A percentile compares a stretch with the other conserved stretches of the same genome.
Evolutionary conservation across 306 rosid genomes (phyloP).

Genomic region (Medicago arabica): DNA sequence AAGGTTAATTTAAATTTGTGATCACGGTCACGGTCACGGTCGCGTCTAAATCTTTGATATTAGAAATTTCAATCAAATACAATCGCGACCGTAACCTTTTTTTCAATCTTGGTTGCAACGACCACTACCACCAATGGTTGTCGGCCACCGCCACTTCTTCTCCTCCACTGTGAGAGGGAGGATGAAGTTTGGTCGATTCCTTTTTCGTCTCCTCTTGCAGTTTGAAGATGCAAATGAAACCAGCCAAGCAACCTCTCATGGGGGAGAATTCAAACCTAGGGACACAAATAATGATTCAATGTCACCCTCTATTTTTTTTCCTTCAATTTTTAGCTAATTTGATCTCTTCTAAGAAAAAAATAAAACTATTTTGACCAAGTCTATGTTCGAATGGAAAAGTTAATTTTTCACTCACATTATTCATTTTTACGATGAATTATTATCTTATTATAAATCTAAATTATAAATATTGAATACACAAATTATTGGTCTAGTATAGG

Average conservation of each 20-base stretch:
- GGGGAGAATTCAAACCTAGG: conserved; percentile 1
- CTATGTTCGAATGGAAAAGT: neutral
- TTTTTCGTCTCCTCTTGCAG: neutral
- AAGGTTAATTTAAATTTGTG: neutral
- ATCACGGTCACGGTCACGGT: neutral
- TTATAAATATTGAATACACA: too few species aligned
- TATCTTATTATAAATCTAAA: too few species aligned
- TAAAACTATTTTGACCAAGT: conserved; percentile 27
- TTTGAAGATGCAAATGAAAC: conserved; percentile 32
- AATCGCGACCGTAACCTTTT: neutral
- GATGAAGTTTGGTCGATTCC: neutral
- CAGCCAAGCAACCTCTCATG: conserved; percentile 17
- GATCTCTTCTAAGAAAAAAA: neutral
- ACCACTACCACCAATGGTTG: neutral
- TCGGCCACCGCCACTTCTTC: neutral
- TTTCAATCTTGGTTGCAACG: neutral
- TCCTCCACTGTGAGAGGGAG: conserved; percentile 5
- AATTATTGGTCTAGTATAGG: too few species aligned
- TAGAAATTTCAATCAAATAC: neutral
- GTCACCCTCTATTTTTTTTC: conserved; percentile 24
- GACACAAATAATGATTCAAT: conserved; percentile 19
- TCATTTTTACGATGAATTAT: too few species aligned
- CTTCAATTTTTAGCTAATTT: conserved; percentile 28
- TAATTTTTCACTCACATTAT: too few species aligned
- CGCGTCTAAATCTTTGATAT: neutral